Evolutionary conservation across 441 rosid species (phyloP), one percentile per base, ranked within the genome.

Genomic region (Aquilaria agallochum): DNA sequence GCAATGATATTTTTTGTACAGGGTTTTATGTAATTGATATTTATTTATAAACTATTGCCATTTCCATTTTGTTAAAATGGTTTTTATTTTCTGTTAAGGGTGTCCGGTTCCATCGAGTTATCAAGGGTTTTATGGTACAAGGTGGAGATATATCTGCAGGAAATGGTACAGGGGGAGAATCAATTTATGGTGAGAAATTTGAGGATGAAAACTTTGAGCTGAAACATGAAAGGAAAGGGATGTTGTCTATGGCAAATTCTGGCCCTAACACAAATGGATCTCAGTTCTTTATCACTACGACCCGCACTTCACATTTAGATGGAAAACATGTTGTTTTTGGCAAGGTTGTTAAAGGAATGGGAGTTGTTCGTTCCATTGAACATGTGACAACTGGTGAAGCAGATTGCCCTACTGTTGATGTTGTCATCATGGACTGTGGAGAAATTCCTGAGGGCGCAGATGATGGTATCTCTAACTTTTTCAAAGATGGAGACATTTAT

Each of bases 241-340:
- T 91, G 92, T 60, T 94, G 11, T 89, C 99, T 1, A 89, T 95
- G 99, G 99, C 96, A 49, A 95, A 89, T 65, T 55, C 91, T 50
- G 97, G 96, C 45, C 81, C 92, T 13, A 68, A 92, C 76, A 95
- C 99, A 30, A 95, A 95, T 55, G 96, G 88, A 0, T 95, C 99
- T 14, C 96, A 91, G 78, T 95, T 91, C 80, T 91, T 95, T 76
- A 89, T 95, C 60, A 91, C 97, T 9, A 91, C 97, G 0, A 79
- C 96, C 1, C 88, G 97, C 0, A 83, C 96, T 50, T 70, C 97
- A 46, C 95, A 95, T 79, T 68, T 95, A 11, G 99, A 95, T 67
- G 97, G 97, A 13, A 95, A 89, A 65, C 99, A 95, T 72, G 97
- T 89, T 53, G 94, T 94, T 11, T 94, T 91, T 72, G 99, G 97